phyloP scores from a whole-genome alignment of 2,329 filamentous ascomycete species.

The Graphiopsis chlorocephala region DNA sequence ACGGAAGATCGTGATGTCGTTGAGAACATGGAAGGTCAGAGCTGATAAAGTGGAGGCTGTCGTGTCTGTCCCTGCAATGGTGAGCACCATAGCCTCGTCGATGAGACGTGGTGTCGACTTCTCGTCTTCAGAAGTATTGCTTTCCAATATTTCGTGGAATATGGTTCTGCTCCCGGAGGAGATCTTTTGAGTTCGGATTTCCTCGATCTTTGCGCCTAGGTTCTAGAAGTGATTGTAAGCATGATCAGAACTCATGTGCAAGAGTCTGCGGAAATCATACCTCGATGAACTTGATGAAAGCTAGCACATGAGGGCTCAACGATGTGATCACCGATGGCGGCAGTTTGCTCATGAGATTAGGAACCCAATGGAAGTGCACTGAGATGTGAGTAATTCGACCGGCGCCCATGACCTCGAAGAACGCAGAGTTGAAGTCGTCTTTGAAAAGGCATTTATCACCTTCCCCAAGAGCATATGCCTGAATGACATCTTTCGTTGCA shows the following conservation, averaged over 20 bases:
- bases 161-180: conserved; percentile 10
- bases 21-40: neutral
- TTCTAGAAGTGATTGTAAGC: neutral
- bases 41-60: conserved; percentile 14
- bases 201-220: neutral
- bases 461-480: neutral
- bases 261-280: neutral
- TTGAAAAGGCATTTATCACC: neutral
- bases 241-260: neutral
- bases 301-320: neutral
- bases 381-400: neutral
- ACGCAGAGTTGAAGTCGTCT: neutral
- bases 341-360: neutral
- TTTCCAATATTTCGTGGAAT: conserved; percentile 18
- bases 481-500: neutral
- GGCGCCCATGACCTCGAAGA: neutral
- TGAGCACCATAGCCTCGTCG: conserved; percentile 17
- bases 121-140: conserved; percentile 7
- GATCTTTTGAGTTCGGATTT: neutral
- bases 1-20: neutral
- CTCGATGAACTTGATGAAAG: neutral
- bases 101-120: conserved; percentile 13
- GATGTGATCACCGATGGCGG: neutral
- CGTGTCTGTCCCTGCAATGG: conserved; percentile 18
- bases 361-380: neutral